These are phyloP conservation scores for Ustilago xerochloae DNA, from an alignment of 1,284 basidiomycete species.

Conservation along the genomic window DNA sequence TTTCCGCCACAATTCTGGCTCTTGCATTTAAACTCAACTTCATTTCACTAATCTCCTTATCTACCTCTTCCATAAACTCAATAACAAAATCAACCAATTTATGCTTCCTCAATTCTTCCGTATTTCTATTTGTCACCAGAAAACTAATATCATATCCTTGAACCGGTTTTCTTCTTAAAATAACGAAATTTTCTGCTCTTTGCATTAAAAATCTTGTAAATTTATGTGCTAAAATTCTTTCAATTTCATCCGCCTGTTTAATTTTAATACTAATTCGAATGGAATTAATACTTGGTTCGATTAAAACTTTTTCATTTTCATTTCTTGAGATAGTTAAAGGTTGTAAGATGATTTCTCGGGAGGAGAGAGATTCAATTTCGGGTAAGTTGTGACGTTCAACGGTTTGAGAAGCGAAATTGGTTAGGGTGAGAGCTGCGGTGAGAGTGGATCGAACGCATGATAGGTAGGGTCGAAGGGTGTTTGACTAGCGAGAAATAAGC, in stretches of 20 bases:
- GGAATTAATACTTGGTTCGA: conserved; percentile 96
- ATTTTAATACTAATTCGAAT: conserved; percentile 96
- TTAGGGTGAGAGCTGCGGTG: conserved; percentile 94
- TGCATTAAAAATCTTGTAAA: conserved; percentile 99
- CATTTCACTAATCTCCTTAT: conserved; percentile 84
- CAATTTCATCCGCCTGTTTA: conserved; percentile 99
- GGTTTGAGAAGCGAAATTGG: conserved; percentile 97
- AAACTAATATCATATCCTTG: conserved; percentile 93
- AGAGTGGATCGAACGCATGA: conserved; percentile 93
- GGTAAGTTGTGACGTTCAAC: conserved; percentile 74
- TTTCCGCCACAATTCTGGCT: conserved; percentile 94
- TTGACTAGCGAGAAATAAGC: conserved; percentile 68
- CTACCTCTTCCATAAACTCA: conserved; percentile 99
- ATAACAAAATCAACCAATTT: conserved; percentile 99
- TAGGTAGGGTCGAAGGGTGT: conserved; percentile 89
- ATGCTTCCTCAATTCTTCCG: conserved; percentile 98
- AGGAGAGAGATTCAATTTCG: conserved; percentile 69
- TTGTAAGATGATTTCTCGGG: conserved; percentile 82
- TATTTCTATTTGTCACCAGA: conserved; percentile 95
- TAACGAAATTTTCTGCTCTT: conserved; percentile 95
- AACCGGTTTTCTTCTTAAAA: conserved; percentile 92
- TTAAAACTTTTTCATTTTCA: conserved; percentile 93
- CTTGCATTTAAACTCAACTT: conserved; percentile 86
- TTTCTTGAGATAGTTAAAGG: conserved; percentile 94
- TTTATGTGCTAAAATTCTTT: conserved; percentile 94